Evolutionary conservation across 108 stramenopile genomes (phyloP).

Genomic region (Cyclotella choctawhatcheeana): DNA sequence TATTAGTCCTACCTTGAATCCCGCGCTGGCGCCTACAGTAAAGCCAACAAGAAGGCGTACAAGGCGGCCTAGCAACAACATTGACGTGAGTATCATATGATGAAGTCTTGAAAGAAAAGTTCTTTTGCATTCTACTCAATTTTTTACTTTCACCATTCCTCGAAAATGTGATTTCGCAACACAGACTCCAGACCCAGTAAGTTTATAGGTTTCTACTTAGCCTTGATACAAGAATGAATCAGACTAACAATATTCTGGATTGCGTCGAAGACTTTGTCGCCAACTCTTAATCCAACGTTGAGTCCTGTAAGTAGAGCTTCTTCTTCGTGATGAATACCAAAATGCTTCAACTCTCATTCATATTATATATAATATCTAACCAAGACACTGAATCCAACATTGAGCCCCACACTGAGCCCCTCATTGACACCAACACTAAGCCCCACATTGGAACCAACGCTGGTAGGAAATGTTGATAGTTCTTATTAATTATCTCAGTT

Average conservation of each 20-base stretch:
- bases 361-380: too few relatives aligned
- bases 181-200: background rate
- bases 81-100: too few relatives aligned
- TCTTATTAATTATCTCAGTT: too few relatives aligned
- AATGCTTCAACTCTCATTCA: too few relatives aligned
- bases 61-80: background rate
- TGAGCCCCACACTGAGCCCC: slow-evolving; percentile 1
- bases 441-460: background rate
- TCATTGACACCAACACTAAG: background rate
- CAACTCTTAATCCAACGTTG: background rate
- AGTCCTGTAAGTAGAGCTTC: background rate
- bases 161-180: background rate
- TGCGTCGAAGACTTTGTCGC: slow-evolving; percentile 4
- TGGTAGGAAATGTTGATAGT: too few relatives aligned
- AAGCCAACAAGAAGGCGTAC: slow-evolving; percentile 1
- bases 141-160: too few relatives aligned
- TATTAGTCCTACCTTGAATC: slow-evolving; percentile 1
- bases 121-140: too few relatives aligned
- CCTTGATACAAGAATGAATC: too few relatives aligned
- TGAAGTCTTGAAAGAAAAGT: too few relatives aligned
- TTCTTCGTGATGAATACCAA: background rate
- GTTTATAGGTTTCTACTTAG: too few relatives aligned
- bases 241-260: too few relatives aligned
- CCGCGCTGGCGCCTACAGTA: background rate
- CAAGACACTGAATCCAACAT: background rate